phyloP scores from a whole-genome alignment of 768 basidiomycete species.

The Podaxis carcinomalis region DNA sequence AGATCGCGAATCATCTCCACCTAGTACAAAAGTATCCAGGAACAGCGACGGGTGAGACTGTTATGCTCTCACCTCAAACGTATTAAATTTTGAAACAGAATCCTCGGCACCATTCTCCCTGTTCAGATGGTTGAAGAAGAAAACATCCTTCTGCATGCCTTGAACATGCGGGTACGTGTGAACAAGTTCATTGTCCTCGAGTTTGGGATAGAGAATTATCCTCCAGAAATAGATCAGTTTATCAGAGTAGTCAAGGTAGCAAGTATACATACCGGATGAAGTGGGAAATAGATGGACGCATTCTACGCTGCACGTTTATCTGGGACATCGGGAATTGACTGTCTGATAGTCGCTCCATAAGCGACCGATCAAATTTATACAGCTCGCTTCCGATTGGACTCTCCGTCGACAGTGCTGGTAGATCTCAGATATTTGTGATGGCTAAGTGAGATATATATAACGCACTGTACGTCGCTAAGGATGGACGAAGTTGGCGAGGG shows the following conservation, averaged over 20 bases:
- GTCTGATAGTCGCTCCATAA: conserved; percentile 69
- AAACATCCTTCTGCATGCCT: no score
- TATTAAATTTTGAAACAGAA: conserved; percentile 4
- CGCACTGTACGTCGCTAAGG: conserved; percentile 57
- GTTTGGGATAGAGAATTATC: conserved; percentile 54
- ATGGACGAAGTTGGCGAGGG: conserved; percentile 71
- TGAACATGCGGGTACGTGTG: conserved; percentile 49
- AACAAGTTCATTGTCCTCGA: conserved; percentile 56
- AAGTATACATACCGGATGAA: conserved; percentile 43
- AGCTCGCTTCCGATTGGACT: conserved; percentile 48
- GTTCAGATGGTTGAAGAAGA: no score
- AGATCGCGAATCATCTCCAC: conserved; percentile 42
- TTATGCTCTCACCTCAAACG: conserved; percentile 49
- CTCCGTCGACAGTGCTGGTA: conserved; percentile 64
- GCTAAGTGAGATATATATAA: conserved; percentile 7
- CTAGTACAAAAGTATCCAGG: conserved; percentile 17
- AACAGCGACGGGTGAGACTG: background rate
- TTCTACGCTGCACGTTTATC: conserved; percentile 69
- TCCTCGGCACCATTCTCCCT: no score
- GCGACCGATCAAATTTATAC: conserved; percentile 66
- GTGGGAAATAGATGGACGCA: conserved; percentile 67
- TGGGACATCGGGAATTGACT: conserved; percentile 62
- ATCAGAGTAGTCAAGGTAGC: background rate
- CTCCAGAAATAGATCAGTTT: conserved; percentile 23
- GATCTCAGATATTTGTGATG: background rate